Base-by-base conservation (phyloP, 2,329 filamentous ascomycete species). In the Nigrospora oryzae region DNA sequence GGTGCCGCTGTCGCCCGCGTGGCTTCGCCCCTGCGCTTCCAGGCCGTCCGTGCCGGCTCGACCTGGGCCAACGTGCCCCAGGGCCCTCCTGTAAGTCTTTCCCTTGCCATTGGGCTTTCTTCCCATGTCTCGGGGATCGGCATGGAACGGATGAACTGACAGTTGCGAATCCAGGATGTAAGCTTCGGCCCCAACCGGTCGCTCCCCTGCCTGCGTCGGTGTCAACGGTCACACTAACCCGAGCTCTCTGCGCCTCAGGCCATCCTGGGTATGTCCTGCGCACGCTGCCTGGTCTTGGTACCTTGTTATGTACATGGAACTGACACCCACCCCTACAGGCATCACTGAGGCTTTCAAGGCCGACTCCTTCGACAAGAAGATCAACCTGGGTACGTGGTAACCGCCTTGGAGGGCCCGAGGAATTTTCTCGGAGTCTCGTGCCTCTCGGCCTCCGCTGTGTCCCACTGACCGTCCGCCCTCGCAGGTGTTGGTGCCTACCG, bases 341-440 rank as follows among this genome's bases (percentile, higher is more conserved):
- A 89, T 98, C 71, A 97, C 93, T 52, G 93, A 98, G 74, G 93
- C 93, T 50, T 98, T 93, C 86, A 98, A 97, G 79, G 90, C 90
- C 69, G 93, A 98, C 67, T 79, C 75, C 61, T 91, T 94, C 69
- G 74, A 81, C 52, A 82, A 95, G 75, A 98, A 97, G 83, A 97
- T 98, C 77, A 97, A 97, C 75, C 75, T 98, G 50, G 93, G 86
- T 86, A 72, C 61, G 77, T 49, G 4, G 34, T 40, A 36, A 43
- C 45, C 33, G 47, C 42, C 7, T 28, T 10, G 23, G 5, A 5
- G 23, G 5, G 7, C 7, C 23, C 10, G 23, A 28, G 23, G 23
- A 7, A 28, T 28, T 28, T 28, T 7, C 42, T 30, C 35, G 28
- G 35, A 11, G 50, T 10, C 23, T 10, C 23, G 23, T 2, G 23